A percentile compares a stretch with the other conserved stretches of the same genome.
Conservation (phyloP, 768 basidiomycete species). For the Xerocomellus amylosporus region DNA sequence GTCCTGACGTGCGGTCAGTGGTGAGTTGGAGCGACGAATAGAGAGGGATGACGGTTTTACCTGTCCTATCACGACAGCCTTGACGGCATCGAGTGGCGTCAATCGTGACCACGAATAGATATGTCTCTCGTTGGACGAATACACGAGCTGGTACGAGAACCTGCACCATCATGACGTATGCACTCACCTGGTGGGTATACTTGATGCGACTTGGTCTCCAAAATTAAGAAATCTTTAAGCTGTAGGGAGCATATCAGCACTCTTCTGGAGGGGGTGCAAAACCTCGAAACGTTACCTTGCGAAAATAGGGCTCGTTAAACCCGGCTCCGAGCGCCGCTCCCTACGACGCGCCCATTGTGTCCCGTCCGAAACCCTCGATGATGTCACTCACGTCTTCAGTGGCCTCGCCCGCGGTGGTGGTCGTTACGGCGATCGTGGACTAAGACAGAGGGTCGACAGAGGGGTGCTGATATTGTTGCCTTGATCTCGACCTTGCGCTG, state of each 20-base stretch:
- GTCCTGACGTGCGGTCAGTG: constrained; percentile 40
- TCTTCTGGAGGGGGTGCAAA: background rate
- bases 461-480: too few species aligned
- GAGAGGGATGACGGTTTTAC: constrained; percentile 22
- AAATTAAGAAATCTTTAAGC: constrained; percentile 57
- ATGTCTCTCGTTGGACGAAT: constrained; percentile 52
- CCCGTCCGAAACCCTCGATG: too few species aligned
- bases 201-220: constrained; percentile 44
- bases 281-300: constrained; percentile 34
- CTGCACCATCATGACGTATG: too few species aligned
- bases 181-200: constrained; percentile 47
- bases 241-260: constrained; percentile 16
- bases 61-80: constrained; percentile 72
- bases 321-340: constrained; percentile 47
- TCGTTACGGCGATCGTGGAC: too few species aligned
- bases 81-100: constrained; percentile 63
- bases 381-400: too few species aligned
- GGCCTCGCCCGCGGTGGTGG: too few species aligned
- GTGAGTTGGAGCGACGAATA: background rate
- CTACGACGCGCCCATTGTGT: constrained; percentile 37
- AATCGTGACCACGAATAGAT: constrained; percentile 80
- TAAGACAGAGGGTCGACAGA: too few species aligned
- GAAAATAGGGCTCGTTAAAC: constrained; percentile 61
- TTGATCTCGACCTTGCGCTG: too few species aligned
- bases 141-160: background rate